Percentiles rank a stretch among this genome's conserved stretches.
These are phyloP conservation scores for Colletotrichum paranaense DNA, from an alignment of 2,329 filamentous ascomycete species.

Conservation along the genomic window DNA sequence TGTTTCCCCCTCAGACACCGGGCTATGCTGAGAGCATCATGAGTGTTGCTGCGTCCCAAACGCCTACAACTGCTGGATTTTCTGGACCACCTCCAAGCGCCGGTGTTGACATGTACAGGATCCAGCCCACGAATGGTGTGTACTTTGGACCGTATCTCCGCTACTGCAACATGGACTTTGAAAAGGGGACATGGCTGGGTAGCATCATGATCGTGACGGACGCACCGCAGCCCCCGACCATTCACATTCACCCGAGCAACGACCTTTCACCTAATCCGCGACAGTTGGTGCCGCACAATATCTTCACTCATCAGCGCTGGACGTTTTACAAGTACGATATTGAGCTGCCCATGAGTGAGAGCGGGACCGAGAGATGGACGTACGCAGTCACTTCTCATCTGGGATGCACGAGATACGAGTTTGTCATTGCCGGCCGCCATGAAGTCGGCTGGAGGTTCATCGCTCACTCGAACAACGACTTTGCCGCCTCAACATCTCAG, in stretches of 20 bases:
- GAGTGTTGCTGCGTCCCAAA: slow-evolving; percentile 79
- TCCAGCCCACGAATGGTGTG: slow-evolving; percentile 92
- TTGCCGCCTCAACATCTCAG: slow-evolving; percentile 86
- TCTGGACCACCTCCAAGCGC: slow-evolving; percentile 88
- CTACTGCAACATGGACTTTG: slow-evolving; percentile 97
- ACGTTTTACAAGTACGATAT: slow-evolving; percentile 96
- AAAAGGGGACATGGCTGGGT: slow-evolving; percentile 89
- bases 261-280: slow-evolving; percentile 94
- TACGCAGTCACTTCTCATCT: slow-evolving; percentile 98
- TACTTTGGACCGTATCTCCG: slow-evolving; percentile 97
- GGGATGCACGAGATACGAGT: slow-evolving; percentile 98
- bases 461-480: slow-evolving; percentile 96
- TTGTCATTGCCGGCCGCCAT: slow-evolving; percentile 88
- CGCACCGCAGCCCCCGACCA: slow-evolving; percentile 90
- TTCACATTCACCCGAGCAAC: slow-evolving; percentile 90
- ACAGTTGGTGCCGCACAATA: slow-evolving; percentile 84
- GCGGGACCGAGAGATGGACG: slow-evolving; percentile 87
- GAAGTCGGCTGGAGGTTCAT: slow-evolving; percentile 97
- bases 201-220: slow-evolving; percentile 96
- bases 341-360: slow-evolving; percentile 89
- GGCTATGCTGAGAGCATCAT: slow-evolving; percentile 89
- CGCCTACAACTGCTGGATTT: slow-evolving; percentile 84
- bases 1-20: slow-evolving; percentile 84
- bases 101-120: slow-evolving; percentile 94
- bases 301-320: slow-evolving; percentile 93